Conservation (phyloP, 805 yeast genomes). For the Debaryomyces hansenii region DNA sequence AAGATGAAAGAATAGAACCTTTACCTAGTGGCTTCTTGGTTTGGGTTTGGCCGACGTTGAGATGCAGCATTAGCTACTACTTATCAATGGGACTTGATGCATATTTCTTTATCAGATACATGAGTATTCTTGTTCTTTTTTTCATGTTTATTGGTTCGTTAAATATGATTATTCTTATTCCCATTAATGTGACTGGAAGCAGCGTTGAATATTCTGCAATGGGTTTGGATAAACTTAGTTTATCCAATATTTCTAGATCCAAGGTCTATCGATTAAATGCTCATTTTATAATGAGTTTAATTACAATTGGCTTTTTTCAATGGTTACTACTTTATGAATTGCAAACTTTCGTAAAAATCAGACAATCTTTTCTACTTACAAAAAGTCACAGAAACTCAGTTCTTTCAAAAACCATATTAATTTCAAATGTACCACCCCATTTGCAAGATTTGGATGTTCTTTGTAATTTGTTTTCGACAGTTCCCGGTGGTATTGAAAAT, state of each 20-base stretch:
- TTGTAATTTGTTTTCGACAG: constrained; percentile 27
- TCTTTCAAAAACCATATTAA: constrained; percentile 33
- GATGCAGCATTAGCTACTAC: constrained; percentile 43
- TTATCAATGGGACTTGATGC: constrained; percentile 67
- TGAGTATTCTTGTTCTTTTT: constrained; percentile 50
- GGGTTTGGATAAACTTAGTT: constrained; percentile 69
- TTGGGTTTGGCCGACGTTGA: constrained; percentile 54
- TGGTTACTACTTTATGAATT: constrained; percentile 58
- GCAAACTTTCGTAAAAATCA: constrained; percentile 45
- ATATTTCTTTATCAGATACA: constrained; percentile 66
- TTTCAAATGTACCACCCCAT: constrained; percentile 47
- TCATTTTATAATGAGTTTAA: constrained; percentile 61
- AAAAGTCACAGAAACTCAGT: constrained; percentile 21
- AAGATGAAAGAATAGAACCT: constrained; percentile 35
- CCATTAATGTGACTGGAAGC: constrained; percentile 55
- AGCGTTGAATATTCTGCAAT: constrained; percentile 23
- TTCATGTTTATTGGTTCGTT: constrained; percentile 54
- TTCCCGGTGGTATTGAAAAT: constrained; percentile 55
- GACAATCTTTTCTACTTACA: constrained; percentile 43
- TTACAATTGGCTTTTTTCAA: constrained; percentile 59
- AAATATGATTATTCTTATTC: constrained; percentile 60
- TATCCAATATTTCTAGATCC: constrained; percentile 62
- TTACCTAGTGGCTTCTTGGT: constrained; percentile 45
- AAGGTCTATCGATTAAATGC: constrained; percentile 52
- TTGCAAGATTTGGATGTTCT: constrained; percentile 26